These are phyloP conservation scores for Aspergillus calidoustus DNA, from an alignment of 2,329 filamentous ascomycete genomes.

Conservation along the genomic window DNA sequence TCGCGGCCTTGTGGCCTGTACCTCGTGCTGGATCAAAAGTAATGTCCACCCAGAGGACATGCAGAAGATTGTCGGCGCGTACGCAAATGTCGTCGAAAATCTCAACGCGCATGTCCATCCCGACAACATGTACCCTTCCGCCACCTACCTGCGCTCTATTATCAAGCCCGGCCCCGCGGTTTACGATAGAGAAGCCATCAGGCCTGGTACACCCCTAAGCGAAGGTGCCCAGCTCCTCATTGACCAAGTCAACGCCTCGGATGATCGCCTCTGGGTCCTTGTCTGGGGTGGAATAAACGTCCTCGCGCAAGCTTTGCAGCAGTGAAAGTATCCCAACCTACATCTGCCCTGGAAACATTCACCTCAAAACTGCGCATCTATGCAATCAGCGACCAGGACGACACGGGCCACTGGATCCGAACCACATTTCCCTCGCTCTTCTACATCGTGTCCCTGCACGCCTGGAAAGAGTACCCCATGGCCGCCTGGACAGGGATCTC, in stretches of 20 bases:
- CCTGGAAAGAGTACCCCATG: too few species aligned
- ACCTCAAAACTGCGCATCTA: too few species aligned
- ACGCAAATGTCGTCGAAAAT: conserved; percentile 50
- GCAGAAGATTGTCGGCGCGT: conserved; percentile 49
- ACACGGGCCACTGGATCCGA: not conserved
- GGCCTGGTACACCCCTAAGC: conserved; percentile 40
- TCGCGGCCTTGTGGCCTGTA: conserved; percentile 51
- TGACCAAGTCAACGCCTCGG: conserved; percentile 16
- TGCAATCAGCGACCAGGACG: not conserved
- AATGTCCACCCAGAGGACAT: conserved; percentile 50
- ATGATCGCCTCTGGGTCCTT: not conserved
- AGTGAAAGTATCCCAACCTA: too few species aligned
- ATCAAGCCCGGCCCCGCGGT: conserved; percentile 16
- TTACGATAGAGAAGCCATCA: conserved; percentile 44
- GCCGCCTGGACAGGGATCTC: too few species aligned
- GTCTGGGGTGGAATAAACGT: not conserved
- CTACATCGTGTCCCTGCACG: too few species aligned
- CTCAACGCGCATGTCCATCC: conserved; percentile 55
- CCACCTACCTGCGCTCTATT: conserved; percentile 39
- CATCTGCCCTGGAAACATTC: too few species aligned
- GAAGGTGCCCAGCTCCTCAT: conserved; percentile 53
- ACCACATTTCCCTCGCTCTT: too few species aligned
- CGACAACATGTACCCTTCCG: conserved; percentile 47
- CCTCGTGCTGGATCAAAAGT: conserved; percentile 52
- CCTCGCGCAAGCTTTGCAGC: not conserved